Base-by-base conservation (phyloP, 192 early-diverging fungal species). In the Phycomyces nitens region DNA sequence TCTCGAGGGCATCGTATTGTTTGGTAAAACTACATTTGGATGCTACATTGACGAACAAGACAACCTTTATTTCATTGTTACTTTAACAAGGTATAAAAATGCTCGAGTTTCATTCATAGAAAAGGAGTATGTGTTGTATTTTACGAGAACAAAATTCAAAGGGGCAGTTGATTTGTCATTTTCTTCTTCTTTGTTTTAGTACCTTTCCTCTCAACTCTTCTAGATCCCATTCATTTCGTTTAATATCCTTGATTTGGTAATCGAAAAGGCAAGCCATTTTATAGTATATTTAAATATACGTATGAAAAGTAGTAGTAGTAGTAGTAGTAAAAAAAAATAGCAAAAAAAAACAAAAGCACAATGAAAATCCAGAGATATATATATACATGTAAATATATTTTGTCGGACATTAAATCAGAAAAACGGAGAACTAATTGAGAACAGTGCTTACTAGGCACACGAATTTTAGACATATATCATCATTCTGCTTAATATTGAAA, bases 21-120 rank as follows among this genome's bases (percentile, higher is more conserved):
- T 77, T 73, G 38, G 92, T 92, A 70, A 90, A 91, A 10, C 94
- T 93, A 77, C 95, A 97, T 78, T 92, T 84, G 60, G 89, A 92
- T 23, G 94, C 95, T 12, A 92, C 89, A 74, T 98, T 98, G 70
- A 94, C 92, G 38, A 95, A 73, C 39, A 98, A 80, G 6, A 69
- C 68, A 8, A 74, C 67, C 70, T 72, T 26, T 18, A 16, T 16
- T 5, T 57, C 34, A 34, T 23, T 44, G 15, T 44, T 15, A 27
- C 4, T 7, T 43, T 53, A 21, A 7, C 16, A 53, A 53, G 6
- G 6, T 6, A 53, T 53, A 21, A 21, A 34, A 5, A n/a, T n/a
- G n/a, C n/a, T n/a, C n/a, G n/a, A n/a, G n/a, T n/a, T n/a, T n/a
- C n/a, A n/a, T n/a, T n/a, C n/a, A n/a, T n/a, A n/a, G n/a, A n/a